phyloP scores from a whole-genome alignment of 441 rosid genomes.

The Populus hybrid region DNA sequence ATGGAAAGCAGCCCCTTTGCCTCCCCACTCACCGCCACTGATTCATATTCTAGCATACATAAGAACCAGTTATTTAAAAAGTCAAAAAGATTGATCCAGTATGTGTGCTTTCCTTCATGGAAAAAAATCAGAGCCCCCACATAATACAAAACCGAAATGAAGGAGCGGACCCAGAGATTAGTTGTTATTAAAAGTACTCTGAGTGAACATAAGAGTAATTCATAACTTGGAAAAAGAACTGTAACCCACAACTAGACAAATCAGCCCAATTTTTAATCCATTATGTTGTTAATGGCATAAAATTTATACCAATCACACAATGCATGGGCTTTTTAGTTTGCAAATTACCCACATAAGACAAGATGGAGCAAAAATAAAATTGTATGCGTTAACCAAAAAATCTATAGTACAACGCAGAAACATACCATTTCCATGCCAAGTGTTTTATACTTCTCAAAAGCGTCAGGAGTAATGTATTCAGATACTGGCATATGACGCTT shows the following conservation, averaged over 20 bases:
- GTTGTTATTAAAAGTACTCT: not conserved
- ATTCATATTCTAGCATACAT: not conserved
- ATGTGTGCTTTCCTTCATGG: not conserved
- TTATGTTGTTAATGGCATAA: not conserved
- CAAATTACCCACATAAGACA: not conserved
- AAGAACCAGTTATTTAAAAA: not conserved
- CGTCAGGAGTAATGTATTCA: slow-evolving; percentile 91
- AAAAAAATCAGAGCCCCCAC: not conserved
- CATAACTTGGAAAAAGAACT: not conserved
- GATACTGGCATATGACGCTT: slow-evolving; percentile 97
- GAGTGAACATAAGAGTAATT: not conserved
- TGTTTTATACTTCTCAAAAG: slow-evolving; percentile 74
- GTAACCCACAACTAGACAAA: not conserved
- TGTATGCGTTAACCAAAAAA: not conserved
- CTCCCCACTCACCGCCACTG: not conserved
- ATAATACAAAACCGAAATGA: not conserved
- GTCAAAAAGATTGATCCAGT: not conserved
- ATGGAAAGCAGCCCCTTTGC: not conserved
- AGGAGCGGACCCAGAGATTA: not conserved
- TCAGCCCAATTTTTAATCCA: not conserved
- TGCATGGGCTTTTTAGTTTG: not conserved
- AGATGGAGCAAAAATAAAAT: not conserved
- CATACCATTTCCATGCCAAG: slow-evolving; percentile 97
- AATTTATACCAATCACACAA: not conserved
- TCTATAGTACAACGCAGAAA: not conserved